A percentile compares a stretch with the other conserved stretches of the same genome.
phyloP scores from a whole-genome alignment of 352 stramenopile species.

The Blastocystis sp. region DNA sequence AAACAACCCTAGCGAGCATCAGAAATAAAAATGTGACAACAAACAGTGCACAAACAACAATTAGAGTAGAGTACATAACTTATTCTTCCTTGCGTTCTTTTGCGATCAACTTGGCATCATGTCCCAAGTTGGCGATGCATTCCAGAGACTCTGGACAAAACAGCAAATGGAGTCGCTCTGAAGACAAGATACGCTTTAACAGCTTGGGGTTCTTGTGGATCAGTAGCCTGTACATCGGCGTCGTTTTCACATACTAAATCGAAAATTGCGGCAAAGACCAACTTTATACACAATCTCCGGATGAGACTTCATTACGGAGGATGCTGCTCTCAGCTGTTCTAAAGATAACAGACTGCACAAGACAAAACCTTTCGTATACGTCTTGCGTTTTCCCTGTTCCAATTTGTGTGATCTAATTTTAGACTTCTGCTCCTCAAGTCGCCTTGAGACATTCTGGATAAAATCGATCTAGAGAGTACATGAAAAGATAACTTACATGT shows the following conservation, averaged over 20 bases:
- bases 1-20: neutral
- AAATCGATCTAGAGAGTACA: neutral
- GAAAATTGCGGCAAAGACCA: neutral
- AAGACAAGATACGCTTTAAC: neutral
- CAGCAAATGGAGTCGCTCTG: neutral
- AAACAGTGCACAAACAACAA: neutral
- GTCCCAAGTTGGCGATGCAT: neutral
- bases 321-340: neutral
- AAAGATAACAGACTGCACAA: neutral
- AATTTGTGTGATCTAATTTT: too few relatives aligned
- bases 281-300: neutral
- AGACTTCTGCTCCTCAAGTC: too few relatives aligned
- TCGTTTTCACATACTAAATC: conserved; percentile 16
- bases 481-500: neutral
- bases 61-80: neutral
- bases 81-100: neutral
- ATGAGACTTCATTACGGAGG: neutral
- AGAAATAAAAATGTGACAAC: neutral
- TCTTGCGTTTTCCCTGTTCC: neutral
- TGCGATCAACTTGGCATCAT: neutral
- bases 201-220: conserved; percentile 2
- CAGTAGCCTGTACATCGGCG: neutral
- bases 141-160: neutral
- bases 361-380: neutral
- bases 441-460: neutral